Evolutionary conservation across 768 basidiomycete species (phyloP).

Genomic region (Rhizopogon vinicolor): DNA sequence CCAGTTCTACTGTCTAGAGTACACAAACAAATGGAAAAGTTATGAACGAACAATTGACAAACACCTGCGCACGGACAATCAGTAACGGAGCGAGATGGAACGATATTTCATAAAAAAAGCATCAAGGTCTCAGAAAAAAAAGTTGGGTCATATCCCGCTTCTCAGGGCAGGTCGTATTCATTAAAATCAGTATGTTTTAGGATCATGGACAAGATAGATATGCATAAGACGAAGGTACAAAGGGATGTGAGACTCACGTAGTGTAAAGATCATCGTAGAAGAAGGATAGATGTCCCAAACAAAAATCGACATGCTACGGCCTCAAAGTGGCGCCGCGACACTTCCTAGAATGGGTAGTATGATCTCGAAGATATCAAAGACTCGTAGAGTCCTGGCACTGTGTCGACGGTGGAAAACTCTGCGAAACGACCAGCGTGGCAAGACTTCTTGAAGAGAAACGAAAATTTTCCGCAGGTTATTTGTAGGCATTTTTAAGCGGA

Average conservation of each 20-base stretch:
- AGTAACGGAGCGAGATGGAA: neutral
- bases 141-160: slow-evolving; percentile 12
- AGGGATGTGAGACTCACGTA: neutral
- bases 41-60: neutral
- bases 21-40: neutral
- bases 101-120: too few species aligned
- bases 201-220: slow-evolving; percentile 14
- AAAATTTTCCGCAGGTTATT: neutral
- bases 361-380: slow-evolving; percentile 36
- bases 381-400: slow-evolving; percentile 41
- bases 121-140: slow-evolving; percentile 6
- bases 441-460: slow-evolving; percentile 26
- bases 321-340: slow-evolving; percentile 35
- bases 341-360: slow-evolving; percentile 43
- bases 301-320: slow-evolving; percentile 43
- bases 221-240: neutral
- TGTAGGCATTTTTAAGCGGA: slow-evolving; percentile 2
- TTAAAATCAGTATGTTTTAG: slow-evolving; percentile 25
- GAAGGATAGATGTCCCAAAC: slow-evolving; percentile 32
- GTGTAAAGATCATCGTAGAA: neutral
- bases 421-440: slow-evolving; percentile 46
- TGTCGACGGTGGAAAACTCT: slow-evolving; percentile 34
- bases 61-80: neutral
- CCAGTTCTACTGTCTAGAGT: too few species aligned
- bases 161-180: slow-evolving; percentile 24